These are phyloP conservation scores for Apiotrichum mycotoxinovorans DNA, from an alignment of 1,284 basidiomycete species.

Conservation along the genomic window DNA sequence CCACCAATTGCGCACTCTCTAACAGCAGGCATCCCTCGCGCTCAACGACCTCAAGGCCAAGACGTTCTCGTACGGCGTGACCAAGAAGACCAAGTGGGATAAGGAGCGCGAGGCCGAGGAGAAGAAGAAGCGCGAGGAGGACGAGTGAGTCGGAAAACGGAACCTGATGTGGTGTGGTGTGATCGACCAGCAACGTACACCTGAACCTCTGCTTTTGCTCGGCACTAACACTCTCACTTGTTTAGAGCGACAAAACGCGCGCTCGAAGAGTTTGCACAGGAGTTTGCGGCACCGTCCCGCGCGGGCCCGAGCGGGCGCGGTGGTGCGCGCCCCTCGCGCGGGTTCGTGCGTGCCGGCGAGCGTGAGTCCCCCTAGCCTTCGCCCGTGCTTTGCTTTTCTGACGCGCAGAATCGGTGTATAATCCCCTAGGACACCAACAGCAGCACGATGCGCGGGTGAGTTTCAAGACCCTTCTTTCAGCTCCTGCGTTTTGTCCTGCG, in stretches of 20 bases:
- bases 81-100: constrained; percentile 65
- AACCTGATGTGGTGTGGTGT: too few species aligned
- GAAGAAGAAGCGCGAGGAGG: constrained; percentile 73
- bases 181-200: too few species aligned
- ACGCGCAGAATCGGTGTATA: neutral
- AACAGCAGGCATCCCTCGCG: constrained; percentile 8
- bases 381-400: too few species aligned
- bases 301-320: neutral
- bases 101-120: constrained; percentile 83
- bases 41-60: constrained; percentile 46
- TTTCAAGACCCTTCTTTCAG: too few species aligned
- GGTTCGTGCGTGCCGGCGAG: constrained; percentile 68
- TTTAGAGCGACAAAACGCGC: constrained; percentile 5
- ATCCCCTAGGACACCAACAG: neutral
- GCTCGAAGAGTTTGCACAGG: constrained; percentile 10
- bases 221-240: neutral
- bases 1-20: too few species aligned
- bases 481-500: too few species aligned
- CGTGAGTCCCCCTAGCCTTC: constrained; percentile 24
- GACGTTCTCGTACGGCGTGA: constrained; percentile 49
- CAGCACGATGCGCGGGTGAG: neutral
- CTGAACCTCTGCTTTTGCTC: too few species aligned
- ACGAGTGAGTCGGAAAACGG: constrained; percentile 41
- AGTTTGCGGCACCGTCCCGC: constrained; percentile 15
- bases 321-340: constrained; percentile 18